Evolutionary conservation across 768 basidiomycete genomes (phyloP).

Genomic region (Suillus tomentosus): DNA sequence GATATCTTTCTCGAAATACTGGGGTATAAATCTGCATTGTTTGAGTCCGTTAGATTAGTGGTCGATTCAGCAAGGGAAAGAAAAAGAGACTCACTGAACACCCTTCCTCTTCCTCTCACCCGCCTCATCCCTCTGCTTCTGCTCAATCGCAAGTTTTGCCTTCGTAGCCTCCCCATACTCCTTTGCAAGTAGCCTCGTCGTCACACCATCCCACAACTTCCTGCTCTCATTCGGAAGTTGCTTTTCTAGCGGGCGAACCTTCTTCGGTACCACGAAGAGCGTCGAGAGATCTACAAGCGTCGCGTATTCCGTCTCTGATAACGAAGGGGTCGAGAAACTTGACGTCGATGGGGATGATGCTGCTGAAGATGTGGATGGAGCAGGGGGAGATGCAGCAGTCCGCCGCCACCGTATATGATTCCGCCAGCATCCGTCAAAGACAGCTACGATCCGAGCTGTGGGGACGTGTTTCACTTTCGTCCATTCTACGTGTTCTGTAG

Average conservation of each 20-base stretch:
- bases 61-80: not conserved
- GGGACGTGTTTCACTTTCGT: slow-evolving; percentile 92
- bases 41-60: not conserved
- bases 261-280: slow-evolving; percentile 76
- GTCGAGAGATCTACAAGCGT: slow-evolving; percentile 77
- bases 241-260: slow-evolving; percentile 76
- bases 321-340: slow-evolving; percentile 24
- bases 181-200: slow-evolving; percentile 72
- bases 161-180: slow-evolving; percentile 90
- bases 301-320: slow-evolving; percentile 51
- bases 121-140: slow-evolving; percentile 87
- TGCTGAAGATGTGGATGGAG: slow-evolving; percentile 39
- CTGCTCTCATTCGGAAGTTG: slow-evolving; percentile 84
- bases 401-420: slow-evolving; percentile 80
- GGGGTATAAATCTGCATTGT: slow-evolving; percentile 61
- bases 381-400: slow-evolving; percentile 44
- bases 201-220: slow-evolving; percentile 86
- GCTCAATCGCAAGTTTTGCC: slow-evolving; percentile 91
- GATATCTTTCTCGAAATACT: slow-evolving; percentile 74
- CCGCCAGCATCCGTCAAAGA: slow-evolving; percentile 89
- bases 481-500: slow-evolving; percentile 68
- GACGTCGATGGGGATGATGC: slow-evolving; percentile 38
- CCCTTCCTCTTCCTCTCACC: slow-evolving; percentile 85
- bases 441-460: slow-evolving; percentile 68
- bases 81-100: slow-evolving; percentile 57